A percentile compares a stretch with the other conserved stretches of the same genome.
Conservation (phyloP, 2,329 filamentous ascomycete genomes). For the Penicillium sp. region DNA sequence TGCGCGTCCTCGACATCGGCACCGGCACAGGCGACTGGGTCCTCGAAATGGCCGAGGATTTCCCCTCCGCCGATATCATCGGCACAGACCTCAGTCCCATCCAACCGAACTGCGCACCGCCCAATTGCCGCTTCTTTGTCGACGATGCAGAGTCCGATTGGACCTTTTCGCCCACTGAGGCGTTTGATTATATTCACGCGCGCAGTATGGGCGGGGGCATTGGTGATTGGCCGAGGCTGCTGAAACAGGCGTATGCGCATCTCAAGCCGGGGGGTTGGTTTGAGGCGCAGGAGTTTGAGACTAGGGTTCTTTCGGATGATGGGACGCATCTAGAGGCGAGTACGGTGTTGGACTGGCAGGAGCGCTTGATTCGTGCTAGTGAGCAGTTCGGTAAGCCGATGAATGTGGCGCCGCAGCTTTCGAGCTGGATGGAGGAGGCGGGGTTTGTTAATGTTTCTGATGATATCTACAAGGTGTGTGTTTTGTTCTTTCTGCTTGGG, state of each 20-base stretch:
- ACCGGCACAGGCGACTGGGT: slow-evolving; percentile 34
- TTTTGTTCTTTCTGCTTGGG: not conserved
- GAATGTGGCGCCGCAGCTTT: slow-evolving; percentile 30
- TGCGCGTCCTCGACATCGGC: slow-evolving; percentile 32
- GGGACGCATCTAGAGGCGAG: slow-evolving; percentile 25
- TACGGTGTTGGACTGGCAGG: slow-evolving; percentile 27
- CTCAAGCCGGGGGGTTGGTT: slow-evolving; percentile 36
- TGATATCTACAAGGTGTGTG: slow-evolving; percentile 34
- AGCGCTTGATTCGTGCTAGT: slow-evolving; percentile 29
- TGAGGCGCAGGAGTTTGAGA: slow-evolving; percentile 35
- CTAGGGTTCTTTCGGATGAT: slow-evolving; percentile 29
- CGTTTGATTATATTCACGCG: slow-evolving; percentile 40
- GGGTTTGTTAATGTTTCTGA: slow-evolving; percentile 34
- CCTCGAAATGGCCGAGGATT: slow-evolving; percentile 43
- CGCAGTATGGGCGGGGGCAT: slow-evolving; percentile 37
- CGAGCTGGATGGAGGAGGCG: slow-evolving; percentile 25
- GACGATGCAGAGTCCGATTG: slow-evolving; percentile 41
- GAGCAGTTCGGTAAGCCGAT: slow-evolving; percentile 33
- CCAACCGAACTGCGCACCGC: slow-evolving; percentile 41
- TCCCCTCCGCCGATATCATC: slow-evolving; percentile 33
- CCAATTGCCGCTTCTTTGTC: slow-evolving; percentile 50
- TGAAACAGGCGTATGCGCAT: slow-evolving; percentile 30
- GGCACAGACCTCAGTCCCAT: slow-evolving; percentile 36
- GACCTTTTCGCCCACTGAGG: slow-evolving; percentile 34
- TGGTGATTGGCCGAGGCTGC: slow-evolving; percentile 29